A percentile compares a stretch with the other conserved stretches of the same genome.
Evolutionary conservation across 2,329 filamentous ascomycete species (phyloP).

Genomic region (Incumbomyces lentus): DNA sequence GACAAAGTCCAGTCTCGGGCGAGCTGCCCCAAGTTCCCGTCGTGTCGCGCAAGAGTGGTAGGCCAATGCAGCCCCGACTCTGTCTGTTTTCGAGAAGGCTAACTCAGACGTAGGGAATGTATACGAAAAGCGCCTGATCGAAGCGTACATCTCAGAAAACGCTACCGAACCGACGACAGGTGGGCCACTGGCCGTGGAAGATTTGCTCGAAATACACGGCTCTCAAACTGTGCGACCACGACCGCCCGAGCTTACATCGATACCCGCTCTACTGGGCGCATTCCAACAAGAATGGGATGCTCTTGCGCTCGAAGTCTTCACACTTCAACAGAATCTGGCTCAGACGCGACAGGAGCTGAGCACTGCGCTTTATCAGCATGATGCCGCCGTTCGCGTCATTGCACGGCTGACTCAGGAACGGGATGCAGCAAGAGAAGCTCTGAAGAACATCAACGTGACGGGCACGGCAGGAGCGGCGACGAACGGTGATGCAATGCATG

Average conservation of each 20-base stretch:
- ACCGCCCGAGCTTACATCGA: conserved; percentile 88
- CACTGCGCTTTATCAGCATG: conserved; percentile 89
- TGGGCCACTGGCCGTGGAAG: conserved; percentile 71
- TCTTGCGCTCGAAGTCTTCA: conserved; percentile 81
- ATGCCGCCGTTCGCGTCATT: conserved; percentile 93
- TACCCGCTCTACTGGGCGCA: conserved; percentile 82
- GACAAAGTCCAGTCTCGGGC: conserved; percentile 62
- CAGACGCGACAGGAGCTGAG: conserved; percentile 90
- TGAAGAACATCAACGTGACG: conserved; percentile 73
- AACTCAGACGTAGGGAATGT: conserved; percentile 55
- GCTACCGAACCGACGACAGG: conserved; percentile 85
- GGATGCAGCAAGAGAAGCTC: conserved; percentile 80
- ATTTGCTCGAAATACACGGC: conserved; percentile 79
- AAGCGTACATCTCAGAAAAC: conserved; percentile 87
- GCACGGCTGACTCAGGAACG: conserved; percentile 80
- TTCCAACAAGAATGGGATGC: conserved; percentile 99
- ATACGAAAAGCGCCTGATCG: conserved; percentile 90
- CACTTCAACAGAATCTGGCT: conserved; percentile 75
- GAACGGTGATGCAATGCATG: conserved; percentile 80
- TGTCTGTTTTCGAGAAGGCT: conserved; percentile 21
- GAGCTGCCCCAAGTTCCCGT: conserved; percentile 92
- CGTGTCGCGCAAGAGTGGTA: conserved; percentile 87
- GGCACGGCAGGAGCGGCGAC: conserved; percentile 30
- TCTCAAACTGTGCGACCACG: conserved; percentile 75
- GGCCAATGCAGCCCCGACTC: conserved; percentile 28